These are phyloP conservation scores for Blastobotrys indianensis DNA, from an alignment of 1,139 yeast species.

Conservation along the genomic window DNA sequence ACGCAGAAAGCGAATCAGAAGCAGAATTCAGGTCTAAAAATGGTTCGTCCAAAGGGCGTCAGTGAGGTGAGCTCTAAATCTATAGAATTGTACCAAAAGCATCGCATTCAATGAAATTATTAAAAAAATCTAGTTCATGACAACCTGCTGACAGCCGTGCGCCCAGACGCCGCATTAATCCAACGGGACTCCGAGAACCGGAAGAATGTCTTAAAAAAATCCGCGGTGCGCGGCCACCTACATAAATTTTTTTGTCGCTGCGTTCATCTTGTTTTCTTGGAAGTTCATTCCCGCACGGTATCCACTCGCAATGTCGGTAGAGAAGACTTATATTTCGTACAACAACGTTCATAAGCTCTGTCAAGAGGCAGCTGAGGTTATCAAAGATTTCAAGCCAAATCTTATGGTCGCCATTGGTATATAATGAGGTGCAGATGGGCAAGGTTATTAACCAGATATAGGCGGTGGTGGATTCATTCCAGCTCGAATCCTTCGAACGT, in stretches of 20 bases:
- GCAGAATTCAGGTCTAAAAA: constrained; percentile 17
- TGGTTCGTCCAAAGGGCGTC: constrained; percentile 6
- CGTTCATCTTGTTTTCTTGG: constrained; percentile 13
- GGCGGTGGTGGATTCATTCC: constrained; percentile 96
- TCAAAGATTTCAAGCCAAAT: constrained; percentile 72
- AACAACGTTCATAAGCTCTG: constrained; percentile 91
- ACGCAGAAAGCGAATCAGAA: constrained; percentile 24
- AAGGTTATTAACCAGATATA: constrained; percentile 6
- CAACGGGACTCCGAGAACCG: too few species aligned
- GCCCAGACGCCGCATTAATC: background rate
- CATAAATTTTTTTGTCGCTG: constrained; percentile 1
- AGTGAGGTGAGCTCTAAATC: too few species aligned
- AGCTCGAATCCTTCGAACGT: constrained; percentile 88
- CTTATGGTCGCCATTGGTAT: constrained; percentile 75
- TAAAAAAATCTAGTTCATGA: background rate
- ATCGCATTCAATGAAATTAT: background rate
- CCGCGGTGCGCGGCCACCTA: background rate
- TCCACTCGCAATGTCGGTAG: constrained; percentile 22
- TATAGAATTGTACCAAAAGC: too few species aligned
- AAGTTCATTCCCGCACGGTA: constrained; percentile 4
- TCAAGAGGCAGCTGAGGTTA: constrained; percentile 70
- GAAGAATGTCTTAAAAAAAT: too few species aligned
- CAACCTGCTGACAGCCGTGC: background rate
- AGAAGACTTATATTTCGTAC: constrained; percentile 80
- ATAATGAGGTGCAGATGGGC: constrained; percentile 19